phyloP scores from a whole-genome alignment of 805 yeast genomes.

The Metschnikowia sp. region DNA sequence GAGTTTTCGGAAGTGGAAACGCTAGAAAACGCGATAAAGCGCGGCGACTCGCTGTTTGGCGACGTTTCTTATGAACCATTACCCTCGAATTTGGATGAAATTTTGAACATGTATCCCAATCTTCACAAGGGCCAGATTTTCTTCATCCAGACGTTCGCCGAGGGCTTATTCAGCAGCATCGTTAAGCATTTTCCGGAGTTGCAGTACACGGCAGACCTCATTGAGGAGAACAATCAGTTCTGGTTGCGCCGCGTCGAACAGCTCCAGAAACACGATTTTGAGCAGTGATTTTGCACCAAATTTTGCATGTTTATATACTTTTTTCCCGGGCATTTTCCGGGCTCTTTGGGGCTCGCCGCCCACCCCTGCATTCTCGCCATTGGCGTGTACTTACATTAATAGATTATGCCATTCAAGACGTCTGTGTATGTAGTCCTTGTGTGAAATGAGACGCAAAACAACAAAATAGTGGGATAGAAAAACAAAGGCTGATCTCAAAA shows the following conservation, averaged over 20 bases:
- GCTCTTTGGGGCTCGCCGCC: no score
- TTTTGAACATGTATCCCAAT: conserved; percentile 44
- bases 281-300: no score
- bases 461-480: no score
- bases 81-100: conserved; percentile 39
- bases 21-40: conserved; percentile 40
- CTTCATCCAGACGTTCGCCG: conserved; percentile 80
- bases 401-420: no score
- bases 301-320: no score
- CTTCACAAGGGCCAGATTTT: conserved; percentile 75
- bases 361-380: no score
- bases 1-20: conserved; percentile 69
- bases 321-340: no score
- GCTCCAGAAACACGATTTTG: neutral
- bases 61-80: conserved; percentile 30
- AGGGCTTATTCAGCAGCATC: conserved; percentile 65
- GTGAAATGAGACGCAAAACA: no score
- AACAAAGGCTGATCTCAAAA: no score
- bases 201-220: conserved; percentile 51
- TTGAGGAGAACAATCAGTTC: conserved; percentile 50
- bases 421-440: no score
- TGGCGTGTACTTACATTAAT: no score
- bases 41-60: conserved; percentile 4
- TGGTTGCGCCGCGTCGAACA: conserved; percentile 41
- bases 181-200: conserved; percentile 60